Evolutionary conservation across 345 rosid species (phyloP).

Genomic region (Limnanthes douglasii): DNA sequence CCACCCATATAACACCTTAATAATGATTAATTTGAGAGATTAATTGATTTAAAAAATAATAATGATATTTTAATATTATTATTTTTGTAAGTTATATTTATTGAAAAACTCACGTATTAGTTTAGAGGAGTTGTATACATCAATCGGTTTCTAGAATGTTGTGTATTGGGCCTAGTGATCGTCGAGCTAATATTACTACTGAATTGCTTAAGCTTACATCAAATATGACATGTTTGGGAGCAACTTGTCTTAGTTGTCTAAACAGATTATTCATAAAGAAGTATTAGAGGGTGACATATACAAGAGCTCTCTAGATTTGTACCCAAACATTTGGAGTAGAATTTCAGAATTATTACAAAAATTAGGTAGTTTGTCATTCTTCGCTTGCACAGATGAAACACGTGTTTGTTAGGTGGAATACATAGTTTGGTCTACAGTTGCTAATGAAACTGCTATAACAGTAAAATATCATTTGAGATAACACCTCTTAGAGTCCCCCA

Average conservation of each 20-base stretch:
- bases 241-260: constrained; percentile 62
- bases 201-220: constrained; percentile 82
- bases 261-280: constrained; percentile 73
- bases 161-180: constrained; percentile 71
- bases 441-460: constrained; percentile 91
- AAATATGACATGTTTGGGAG: constrained; percentile 83
- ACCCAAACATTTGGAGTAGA: constrained; percentile 64
- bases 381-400: constrained; percentile 51
- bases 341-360: constrained; percentile 71
- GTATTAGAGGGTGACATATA: constrained; percentile 44
- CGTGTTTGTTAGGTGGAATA: constrained; percentile 45
- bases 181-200: constrained; percentile 88
- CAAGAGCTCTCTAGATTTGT: constrained; percentile 46
- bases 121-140: constrained; percentile 89
- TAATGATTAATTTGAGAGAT: too few relatives aligned
- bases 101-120: constrained; percentile 77
- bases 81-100: too few relatives aligned
- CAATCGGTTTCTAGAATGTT: constrained; percentile 78
- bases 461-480: constrained; percentile 87
- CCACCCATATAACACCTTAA: too few relatives aligned
- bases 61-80: too few relatives aligned
- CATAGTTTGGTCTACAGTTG: constrained; percentile 82
- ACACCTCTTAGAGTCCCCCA: constrained; percentile 34
- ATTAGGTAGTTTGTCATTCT: constrained; percentile 88
- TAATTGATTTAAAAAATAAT: too few relatives aligned